Base-by-base conservation (phyloP, 2,329 filamentous ascomycete genomes). In the Alternaria arborescens region DNA sequence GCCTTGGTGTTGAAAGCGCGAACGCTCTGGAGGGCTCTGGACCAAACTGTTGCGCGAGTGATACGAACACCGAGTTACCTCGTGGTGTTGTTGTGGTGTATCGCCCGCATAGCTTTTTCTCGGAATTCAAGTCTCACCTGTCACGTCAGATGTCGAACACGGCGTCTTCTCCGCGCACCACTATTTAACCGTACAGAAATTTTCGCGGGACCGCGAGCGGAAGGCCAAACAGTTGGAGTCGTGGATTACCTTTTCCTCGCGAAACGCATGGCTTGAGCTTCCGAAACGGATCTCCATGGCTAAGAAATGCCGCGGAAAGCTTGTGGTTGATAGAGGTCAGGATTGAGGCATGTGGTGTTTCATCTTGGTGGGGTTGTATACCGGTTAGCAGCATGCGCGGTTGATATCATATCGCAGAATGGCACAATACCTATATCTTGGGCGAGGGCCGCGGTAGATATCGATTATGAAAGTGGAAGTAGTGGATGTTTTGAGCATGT, bases 251-350 rank as follows among this genome's bases (percentile, higher is more conserved):
- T 50, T 50, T 50, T 20, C 22, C 20, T 38, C 46, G 34, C 46
- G 46, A 50, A 50, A 50, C 46, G 32, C 46, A 34, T 38, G 46
- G 32, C 20, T 50, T 38, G 32, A 50, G 46, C 32, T 36, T 50
- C 30, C 30, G 32, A 50, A 50, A 50, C 46, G 30, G 46, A 36
- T 36, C 32, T 50, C 5, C 30, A n/a, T 26, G 32, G 46, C 46
- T 38, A 50, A 50, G 46, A 50, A 38, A 50, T 50, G 46, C 46
- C 46, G 46, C 32, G 46, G 46, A 50, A 50, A 50, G 46, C 46
- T 50, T 50, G 32, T 50, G 46, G 30, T 34, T 50, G 46, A 36
- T 50, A n/a, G 30, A 36, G 30, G 24, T 50, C 20, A 38, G 32
- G 46, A 32, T 50, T 38, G 46, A 34, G 22, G 46, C 46, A 20